Evolutionary conservation across 352 stramenopile species (phyloP).

Genomic region (Salisapilia sapeloensis): DNA sequence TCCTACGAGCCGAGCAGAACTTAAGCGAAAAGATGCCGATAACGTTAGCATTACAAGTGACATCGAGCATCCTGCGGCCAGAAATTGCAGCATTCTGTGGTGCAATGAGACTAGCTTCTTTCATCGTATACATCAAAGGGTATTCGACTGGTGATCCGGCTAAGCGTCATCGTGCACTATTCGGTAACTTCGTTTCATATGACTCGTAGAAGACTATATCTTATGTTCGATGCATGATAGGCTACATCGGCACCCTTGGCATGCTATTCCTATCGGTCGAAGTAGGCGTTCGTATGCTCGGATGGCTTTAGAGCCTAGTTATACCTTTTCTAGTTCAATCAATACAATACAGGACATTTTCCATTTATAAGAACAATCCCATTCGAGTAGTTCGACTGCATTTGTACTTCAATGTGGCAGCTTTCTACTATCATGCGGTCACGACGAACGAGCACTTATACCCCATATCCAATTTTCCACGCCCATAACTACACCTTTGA

Average conservation of each 20-base stretch:
- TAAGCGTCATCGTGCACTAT: constrained; percentile 36
- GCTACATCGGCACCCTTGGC: constrained; percentile 27
- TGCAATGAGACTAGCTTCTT: constrained; percentile 30
- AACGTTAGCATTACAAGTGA: constrained; percentile 35
- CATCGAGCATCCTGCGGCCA: constrained; percentile 45
- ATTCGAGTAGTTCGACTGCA: too few relatives aligned
- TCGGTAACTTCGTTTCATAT: constrained; percentile 15
- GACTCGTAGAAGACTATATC: neutral
- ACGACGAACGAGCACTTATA: too few relatives aligned
- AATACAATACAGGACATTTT: too few relatives aligned
- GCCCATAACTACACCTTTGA: too few relatives aligned
- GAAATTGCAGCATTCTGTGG: constrained; percentile 34
- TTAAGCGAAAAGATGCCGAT: constrained; percentile 77
- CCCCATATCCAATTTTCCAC: too few relatives aligned
- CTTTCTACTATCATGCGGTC: too few relatives aligned
- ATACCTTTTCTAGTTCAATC: too few relatives aligned
- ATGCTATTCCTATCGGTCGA: constrained; percentile 15
- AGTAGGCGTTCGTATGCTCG: constrained; percentile 12
- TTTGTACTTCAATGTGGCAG: too few relatives aligned
- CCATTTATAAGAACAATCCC: too few relatives aligned
- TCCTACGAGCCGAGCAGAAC: constrained; percentile 87
- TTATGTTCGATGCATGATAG: constrained; percentile 5
- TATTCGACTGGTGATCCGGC: constrained; percentile 42
- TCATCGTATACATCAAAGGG: constrained; percentile 44
- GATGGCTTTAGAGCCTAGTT: constrained; percentile 9